phyloP scores from a whole-genome alignment of 1,284 basidiomycete genomes.

The Ganoderma leucocontextum region DNA sequence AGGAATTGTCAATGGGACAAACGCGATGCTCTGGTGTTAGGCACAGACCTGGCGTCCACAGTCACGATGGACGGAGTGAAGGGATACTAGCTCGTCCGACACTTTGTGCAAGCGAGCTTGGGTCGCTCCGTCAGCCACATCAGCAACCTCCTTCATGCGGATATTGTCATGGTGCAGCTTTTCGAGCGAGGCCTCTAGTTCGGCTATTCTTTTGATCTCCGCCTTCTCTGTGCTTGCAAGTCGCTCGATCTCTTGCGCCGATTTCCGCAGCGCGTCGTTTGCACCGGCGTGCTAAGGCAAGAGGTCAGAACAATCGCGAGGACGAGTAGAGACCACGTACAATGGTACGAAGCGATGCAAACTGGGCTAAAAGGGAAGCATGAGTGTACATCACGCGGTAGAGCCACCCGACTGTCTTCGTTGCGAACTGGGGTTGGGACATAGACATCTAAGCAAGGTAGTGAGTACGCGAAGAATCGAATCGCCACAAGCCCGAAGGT shows the following conservation, averaged over 20 bases:
- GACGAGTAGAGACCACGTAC: background rate
- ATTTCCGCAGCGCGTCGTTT: background rate
- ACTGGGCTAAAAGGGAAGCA: background rate
- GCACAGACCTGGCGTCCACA: conserved; percentile 10
- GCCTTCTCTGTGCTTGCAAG: conserved; percentile 2
- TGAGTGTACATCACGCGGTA: conserved; percentile 4
- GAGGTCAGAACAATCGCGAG: background rate
- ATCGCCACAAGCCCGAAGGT: background rate
- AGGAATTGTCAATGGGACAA: background rate
- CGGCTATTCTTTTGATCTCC: background rate
- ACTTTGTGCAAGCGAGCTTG: conserved; percentile 14
- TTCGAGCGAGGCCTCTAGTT: conserved; percentile 5
- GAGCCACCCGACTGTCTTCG: background rate
- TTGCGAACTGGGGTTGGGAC: conserved; percentile 6
- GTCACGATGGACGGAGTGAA: conserved; percentile 2
- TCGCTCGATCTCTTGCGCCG: background rate
- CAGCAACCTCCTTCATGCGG: background rate
- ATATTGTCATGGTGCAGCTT: background rate
- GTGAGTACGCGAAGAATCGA: background rate
- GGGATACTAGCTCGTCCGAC: conserved; percentile 2
- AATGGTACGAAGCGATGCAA: background rate
- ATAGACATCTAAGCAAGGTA: background rate
- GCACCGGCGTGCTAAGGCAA: background rate
- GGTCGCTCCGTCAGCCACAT: background rate
- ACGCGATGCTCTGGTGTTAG: background rate